Conservation (phyloP, 2,329 filamentous ascomycete species). For the Ustulina deusta region DNA sequence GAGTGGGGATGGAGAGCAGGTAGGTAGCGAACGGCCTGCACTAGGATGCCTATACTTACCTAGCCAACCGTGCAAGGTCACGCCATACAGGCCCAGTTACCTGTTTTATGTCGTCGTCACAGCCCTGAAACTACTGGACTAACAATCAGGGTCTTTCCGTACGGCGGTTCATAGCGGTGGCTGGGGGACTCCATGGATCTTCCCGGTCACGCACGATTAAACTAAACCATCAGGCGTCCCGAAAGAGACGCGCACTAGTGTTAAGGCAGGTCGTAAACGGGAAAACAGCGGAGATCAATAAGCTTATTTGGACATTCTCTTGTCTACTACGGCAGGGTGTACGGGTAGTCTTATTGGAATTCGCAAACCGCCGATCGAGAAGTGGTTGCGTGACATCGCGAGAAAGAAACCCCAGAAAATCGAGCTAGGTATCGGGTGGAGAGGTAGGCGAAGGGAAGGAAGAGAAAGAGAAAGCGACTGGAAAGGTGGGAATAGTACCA, state of each 20-base stretch:
- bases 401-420: background rate
- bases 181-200: slow-evolving; percentile 7
- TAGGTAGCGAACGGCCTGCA: background rate
- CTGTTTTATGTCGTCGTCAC: slow-evolving; percentile 20
- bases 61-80: slow-evolving; percentile 16
- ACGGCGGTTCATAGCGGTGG: slow-evolving; percentile 10
- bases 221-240: slow-evolving; percentile 1
- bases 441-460: background rate
- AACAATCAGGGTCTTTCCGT: slow-evolving; percentile 3
- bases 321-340: background rate
- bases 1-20: background rate
- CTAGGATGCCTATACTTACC: slow-evolving; percentile 1
- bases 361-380: slow-evolving; percentile 15
- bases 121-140: slow-evolving; percentile 16
- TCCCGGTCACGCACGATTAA: background rate
- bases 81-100: slow-evolving; percentile 26
- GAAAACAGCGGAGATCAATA: slow-evolving; percentile 12
- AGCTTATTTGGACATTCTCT: slow-evolving; percentile 9
- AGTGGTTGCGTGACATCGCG: slow-evolving; percentile 7
- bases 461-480: background rate
- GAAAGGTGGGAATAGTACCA: slow-evolving; percentile 27
- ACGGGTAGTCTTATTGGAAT: background rate
- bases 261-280: slow-evolving; percentile 11
- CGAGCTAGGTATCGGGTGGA: background rate
- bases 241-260: slow-evolving; percentile 5